Base-by-base conservation (phyloP, 2,329 filamentous ascomycete species). In the Arthrobotrys iridis region DNA sequence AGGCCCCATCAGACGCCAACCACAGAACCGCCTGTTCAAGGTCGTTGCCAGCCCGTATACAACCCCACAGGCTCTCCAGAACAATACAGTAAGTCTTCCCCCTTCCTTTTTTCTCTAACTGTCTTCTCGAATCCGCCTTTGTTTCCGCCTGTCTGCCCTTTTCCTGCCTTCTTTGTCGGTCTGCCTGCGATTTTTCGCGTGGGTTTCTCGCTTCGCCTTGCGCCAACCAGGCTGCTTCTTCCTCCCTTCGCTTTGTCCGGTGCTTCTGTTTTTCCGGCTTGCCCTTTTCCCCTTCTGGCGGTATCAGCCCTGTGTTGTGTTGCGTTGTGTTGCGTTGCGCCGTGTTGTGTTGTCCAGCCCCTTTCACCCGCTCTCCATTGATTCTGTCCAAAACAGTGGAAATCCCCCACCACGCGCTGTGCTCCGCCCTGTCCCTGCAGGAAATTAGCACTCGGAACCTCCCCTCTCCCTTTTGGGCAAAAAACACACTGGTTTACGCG, bases 351-450 rank as follows among this genome's bases (percentile, higher is more conserved):
- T 37, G 45, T 24, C 24, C 59, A 52, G 26, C 63, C 71, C 60
- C 57, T 63, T 74, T 68, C 22, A 7, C 13, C 37, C n/a, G 40
- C 26, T n/a, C 18, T n/a, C n/a, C n/a, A n/a, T n/a, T n/a, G n/a
- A n/a, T n/a, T n/a, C n/a, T n/a, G 37, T 35, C 45, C 60, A 59
- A 60, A 46, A 50, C 41, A 43, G 7, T 26, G 30, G 48, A 62
- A 59, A 40, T 66, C 63, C 71, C n/a, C 71, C 71, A 58, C 71
- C 64, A 75, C 63, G 71, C 71, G 71, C 71, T 68, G 35, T 24
- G 50, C 41, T 15, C 48, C 24, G 48, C 50, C 67, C 28, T 40
- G 35, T 43, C 52, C 50, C 60, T 62, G 52, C 62, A 60, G 55
- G 33, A 59, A 67, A 67, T 57, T 58, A 67, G 57, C 52, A 35